Percentiles rank a stretch among this genome's conserved stretches.
These are phyloP conservation scores for Tolypocladium album DNA, from an alignment of 2,329 filamentous ascomycete species.

Conservation along the genomic window DNA sequence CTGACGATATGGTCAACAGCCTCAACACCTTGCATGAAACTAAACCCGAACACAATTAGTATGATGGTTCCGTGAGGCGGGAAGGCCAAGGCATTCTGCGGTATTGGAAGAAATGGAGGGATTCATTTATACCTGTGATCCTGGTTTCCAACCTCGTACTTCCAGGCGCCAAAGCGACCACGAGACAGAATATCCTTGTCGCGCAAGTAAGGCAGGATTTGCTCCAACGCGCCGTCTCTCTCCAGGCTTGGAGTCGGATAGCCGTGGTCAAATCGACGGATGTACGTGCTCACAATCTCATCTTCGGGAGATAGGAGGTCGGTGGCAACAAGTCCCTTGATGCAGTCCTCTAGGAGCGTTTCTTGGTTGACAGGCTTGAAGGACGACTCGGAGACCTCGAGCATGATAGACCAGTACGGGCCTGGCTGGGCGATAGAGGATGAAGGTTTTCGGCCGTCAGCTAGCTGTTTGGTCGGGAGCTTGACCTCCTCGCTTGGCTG, in stretches of 20 bases:
- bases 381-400: slow-evolving; percentile 90
- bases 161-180: slow-evolving; percentile 95
- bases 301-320: slow-evolving; percentile 86
- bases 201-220: slow-evolving; percentile 88
- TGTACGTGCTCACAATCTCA: slow-evolving; percentile 96
- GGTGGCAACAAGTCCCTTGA: slow-evolving; percentile 95
- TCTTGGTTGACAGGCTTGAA: slow-evolving; percentile 88
- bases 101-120: not conserved
- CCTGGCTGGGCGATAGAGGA: slow-evolving; percentile 62
- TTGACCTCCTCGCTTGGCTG: slow-evolving; percentile 75
- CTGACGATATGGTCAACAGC: slow-evolving; percentile 84
- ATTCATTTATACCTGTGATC: slow-evolving; percentile 55
- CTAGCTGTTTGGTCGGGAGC: slow-evolving; percentile 76
- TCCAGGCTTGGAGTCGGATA: slow-evolving; percentile 94
- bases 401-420: slow-evolving; percentile 99
- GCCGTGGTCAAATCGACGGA: slow-evolving; percentile 94
- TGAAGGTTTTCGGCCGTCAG: slow-evolving; percentile 71
- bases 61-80: not conserved
- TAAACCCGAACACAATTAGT: not conserved
- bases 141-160: slow-evolving; percentile 94
- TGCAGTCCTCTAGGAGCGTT: slow-evolving; percentile 79
- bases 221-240: slow-evolving; percentile 85
- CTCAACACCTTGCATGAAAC: slow-evolving; percentile 91
- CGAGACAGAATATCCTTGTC: slow-evolving; percentile 87
- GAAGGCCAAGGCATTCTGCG: not conserved